These are phyloP conservation scores for Phialophora chinensis DNA, from an alignment of 2,329 filamentous ascomycete genomes.

Conservation along the genomic window DNA sequence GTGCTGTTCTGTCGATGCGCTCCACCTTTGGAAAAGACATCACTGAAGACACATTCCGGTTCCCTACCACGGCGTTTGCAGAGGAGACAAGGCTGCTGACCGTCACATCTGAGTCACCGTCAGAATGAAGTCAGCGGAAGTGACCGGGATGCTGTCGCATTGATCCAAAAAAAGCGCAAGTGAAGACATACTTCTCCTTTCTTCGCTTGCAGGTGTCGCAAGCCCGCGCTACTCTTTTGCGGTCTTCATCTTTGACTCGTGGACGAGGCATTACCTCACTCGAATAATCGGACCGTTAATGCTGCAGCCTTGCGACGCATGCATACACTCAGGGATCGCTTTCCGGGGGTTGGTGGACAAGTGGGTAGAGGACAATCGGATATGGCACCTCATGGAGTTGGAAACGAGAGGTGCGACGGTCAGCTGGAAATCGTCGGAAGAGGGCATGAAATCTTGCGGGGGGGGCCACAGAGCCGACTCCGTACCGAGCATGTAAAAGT, in stretches of 20 bases:
- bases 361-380: constrained; percentile 23
- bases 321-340: constrained; percentile 12
- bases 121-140: neutral
- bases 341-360: constrained; percentile 11
- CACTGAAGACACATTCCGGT: constrained; percentile 50
- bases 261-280: constrained; percentile 39
- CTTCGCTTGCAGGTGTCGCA: constrained; percentile 44
- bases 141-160: neutral
- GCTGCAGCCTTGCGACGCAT: constrained; percentile 16
- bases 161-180: neutral
- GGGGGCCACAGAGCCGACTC: neutral
- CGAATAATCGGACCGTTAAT: constrained; percentile 10
- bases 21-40: constrained; percentile 36
- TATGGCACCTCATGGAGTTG: constrained; percentile 31
- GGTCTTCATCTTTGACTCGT: constrained; percentile 40
- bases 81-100: constrained; percentile 58
- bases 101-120: constrained; percentile 49
- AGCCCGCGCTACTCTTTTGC: constrained; percentile 39
- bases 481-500: neutral
- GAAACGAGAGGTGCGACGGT: constrained; percentile 12
- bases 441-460: constrained; percentile 25
- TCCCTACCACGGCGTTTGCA: constrained; percentile 53
- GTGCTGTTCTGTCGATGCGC: constrained; percentile 11
- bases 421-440: constrained; percentile 31
- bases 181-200: constrained; percentile 51